A percentile compares a stretch with the other conserved stretches of the same genome.
Evolutionary conservation across 345 rosid species (phyloP).

Genomic region (Populus deltoides): DNA sequence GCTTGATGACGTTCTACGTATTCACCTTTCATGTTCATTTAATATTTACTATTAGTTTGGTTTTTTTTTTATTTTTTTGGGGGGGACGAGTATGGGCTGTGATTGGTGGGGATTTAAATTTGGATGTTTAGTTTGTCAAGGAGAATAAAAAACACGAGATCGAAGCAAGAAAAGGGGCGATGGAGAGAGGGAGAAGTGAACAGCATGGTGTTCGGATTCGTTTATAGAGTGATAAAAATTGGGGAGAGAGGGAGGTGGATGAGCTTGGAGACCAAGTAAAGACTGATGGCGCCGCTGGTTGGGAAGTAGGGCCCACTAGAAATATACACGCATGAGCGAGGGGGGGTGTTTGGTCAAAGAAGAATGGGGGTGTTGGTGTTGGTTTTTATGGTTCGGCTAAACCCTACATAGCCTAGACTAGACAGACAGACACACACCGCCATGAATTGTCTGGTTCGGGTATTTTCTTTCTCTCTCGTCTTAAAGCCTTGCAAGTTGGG

Average conservation of each 20-base stretch:
- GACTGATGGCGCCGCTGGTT: slow-evolving; percentile 53
- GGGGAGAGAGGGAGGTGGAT: slow-evolving; percentile 8
- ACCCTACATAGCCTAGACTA: neutral
- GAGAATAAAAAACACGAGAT: neutral
- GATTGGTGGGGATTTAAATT: neutral
- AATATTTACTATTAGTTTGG: neutral
- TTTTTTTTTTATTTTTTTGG: neutral
- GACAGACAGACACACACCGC: neutral
- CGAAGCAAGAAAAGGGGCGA: neutral
- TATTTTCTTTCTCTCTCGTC: neutral
- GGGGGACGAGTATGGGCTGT: too few species aligned
- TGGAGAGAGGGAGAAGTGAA: neutral
- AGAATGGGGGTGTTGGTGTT: neutral
- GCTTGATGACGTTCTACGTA: slow-evolving; percentile 33
- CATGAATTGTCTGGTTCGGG: neutral
- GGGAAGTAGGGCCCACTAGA: slow-evolving; percentile 29
- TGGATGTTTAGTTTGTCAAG: neutral
- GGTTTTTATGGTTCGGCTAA: neutral
- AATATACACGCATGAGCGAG: neutral
- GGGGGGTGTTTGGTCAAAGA: neutral
- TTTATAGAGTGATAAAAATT: neutral
- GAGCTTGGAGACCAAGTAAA: slow-evolving; percentile 56
- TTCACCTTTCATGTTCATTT: slow-evolving; percentile 62
- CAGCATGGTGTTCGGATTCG: neutral
- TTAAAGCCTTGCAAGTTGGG: neutral